phyloP scores from a whole-genome alignment of 108 stramenopile genomes.

The Discostella pseudostelligera region DNA sequence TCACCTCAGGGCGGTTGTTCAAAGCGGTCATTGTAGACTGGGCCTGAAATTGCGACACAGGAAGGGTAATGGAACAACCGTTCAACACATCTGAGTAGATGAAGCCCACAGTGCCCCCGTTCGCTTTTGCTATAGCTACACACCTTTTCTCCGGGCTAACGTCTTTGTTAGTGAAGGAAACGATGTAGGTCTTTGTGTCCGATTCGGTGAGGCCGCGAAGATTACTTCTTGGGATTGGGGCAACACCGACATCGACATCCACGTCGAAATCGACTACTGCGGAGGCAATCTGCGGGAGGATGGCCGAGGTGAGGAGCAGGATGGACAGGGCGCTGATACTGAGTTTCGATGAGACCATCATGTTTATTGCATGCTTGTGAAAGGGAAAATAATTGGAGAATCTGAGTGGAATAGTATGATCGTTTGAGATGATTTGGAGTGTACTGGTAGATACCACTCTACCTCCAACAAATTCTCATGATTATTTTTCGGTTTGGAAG shows the following conservation, averaged over 20 bases:
- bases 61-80: background rate
- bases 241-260: no score
- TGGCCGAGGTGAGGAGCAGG: no score
- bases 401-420: no score
- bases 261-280: no score
- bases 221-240: background rate
- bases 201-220: background rate
- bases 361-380: no score
- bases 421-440: no score
- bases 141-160: background rate
- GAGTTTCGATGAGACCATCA: no score
- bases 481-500: background rate
- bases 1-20: no score
- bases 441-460: background rate
- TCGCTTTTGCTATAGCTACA: background rate
- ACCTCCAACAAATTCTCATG: background rate
- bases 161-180: conserved; percentile 2
- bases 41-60: background rate
- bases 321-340: no score
- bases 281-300: no score
- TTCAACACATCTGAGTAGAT: conserved; percentile 2
- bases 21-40: no score
- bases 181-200: background rate
- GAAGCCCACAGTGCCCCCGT: background rate
- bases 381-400: no score